phyloP scores from a whole-genome alignment of 768 basidiomycete species.

The Tephrocybe sp. region DNA sequence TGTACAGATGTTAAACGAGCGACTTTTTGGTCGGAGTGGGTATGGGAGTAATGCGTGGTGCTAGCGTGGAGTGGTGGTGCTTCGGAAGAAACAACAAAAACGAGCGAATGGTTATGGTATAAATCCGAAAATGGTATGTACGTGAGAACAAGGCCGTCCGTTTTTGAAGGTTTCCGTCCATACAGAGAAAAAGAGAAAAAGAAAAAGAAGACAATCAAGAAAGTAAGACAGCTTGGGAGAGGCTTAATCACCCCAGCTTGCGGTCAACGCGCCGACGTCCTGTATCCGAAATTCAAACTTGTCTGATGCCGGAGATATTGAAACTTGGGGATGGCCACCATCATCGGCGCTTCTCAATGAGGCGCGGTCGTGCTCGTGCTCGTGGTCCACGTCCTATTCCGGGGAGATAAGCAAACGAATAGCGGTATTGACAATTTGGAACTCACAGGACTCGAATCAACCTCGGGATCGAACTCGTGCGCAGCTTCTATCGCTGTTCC shows the following conservation, averaged over 20 bases:
- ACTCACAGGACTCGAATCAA: neutral
- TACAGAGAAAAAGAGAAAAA: neutral
- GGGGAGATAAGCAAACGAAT: neutral
- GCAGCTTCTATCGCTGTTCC: neutral
- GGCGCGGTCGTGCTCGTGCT: neutral
- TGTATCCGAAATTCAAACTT: slow-evolving; percentile 10
- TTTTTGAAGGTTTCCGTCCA: neutral
- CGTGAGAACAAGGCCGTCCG: neutral
- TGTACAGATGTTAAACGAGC: too few species aligned
- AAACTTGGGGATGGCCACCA: slow-evolving; percentile 3
- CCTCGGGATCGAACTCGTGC: neutral
- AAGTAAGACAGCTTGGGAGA: neutral
- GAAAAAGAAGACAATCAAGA: neutral
- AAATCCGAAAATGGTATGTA: slow-evolving; percentile 1
- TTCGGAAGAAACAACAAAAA: neutral
- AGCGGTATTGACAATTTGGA: neutral
- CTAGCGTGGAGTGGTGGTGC: neutral
- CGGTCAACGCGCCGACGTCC: slow-evolving; percentile 13
- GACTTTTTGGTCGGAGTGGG: too few species aligned
- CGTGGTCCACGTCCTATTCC: neutral
- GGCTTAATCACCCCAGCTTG: slow-evolving; percentile 15
- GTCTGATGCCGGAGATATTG: slow-evolving; percentile 11
- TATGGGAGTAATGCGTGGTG: too few species aligned
- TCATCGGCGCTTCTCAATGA: neutral
- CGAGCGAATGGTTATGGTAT: neutral